Evolutionary conservation across 176 grass and related monocot genomes (phyloP).

Genomic region (Oryza officinalis): DNA sequence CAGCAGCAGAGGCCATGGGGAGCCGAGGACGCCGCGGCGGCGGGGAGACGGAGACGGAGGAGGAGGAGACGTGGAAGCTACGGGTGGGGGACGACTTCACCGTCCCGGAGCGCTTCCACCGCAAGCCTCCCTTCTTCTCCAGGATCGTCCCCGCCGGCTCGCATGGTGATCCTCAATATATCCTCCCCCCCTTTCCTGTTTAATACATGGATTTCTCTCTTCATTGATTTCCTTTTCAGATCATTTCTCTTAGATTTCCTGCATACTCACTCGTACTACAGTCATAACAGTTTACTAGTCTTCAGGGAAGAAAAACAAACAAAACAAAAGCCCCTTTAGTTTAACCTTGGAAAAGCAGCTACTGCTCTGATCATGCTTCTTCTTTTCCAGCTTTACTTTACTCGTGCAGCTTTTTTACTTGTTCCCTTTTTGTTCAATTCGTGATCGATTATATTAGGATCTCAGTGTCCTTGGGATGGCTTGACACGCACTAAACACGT

Average conservation of each 20-base stretch:
- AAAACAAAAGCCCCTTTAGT: too few relatives aligned
- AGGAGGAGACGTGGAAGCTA: conserved; percentile 25
- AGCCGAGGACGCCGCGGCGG: conserved; percentile 6
- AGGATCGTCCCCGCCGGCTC: conserved; percentile 35
- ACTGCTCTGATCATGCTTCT: not conserved
- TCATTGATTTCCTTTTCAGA: not conserved
- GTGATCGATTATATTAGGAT: not conserved
- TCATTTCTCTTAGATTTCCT: too few relatives aligned
- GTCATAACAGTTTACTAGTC: not conserved
- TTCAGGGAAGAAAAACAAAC: not conserved
- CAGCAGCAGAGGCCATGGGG: not conserved
- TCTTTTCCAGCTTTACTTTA: not conserved
- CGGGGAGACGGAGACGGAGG: not conserved
- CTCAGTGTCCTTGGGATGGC: not conserved
- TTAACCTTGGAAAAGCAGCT: not conserved
- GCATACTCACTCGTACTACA: not conserved
- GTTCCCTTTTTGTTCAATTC: not conserved
- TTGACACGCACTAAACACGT: not conserved
- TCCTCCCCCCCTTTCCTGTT: not conserved
- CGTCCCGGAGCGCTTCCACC: conserved; percentile 33
- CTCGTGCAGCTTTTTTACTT: not conserved
- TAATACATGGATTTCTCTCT: not conserved
- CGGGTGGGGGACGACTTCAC: conserved; percentile 44
- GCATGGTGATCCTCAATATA: conserved; percentile 27
- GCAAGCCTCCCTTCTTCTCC: conserved; percentile 44